Evolutionary conservation across 352 stramenopile genomes (phyloP), one percentile per base, ranked within the genome.

Genomic region (Phytophthora palmivora): DNA sequence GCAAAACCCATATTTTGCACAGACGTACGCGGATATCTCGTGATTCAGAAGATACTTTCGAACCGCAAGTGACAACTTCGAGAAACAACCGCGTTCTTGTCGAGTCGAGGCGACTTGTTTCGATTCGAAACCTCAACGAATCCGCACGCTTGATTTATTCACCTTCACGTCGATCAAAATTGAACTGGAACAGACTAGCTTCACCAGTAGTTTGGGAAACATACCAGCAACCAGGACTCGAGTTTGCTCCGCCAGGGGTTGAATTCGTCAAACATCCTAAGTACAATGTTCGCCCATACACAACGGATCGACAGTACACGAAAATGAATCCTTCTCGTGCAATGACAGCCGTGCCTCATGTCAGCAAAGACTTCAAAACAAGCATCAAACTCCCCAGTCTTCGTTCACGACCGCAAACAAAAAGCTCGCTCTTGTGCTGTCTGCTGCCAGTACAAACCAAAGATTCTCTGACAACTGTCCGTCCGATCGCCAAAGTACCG

Each of bases 401-500:
- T 0, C 26, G 15, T 5, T 32, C 58, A 0, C 54, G 22, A 19
- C 32, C 37, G 22, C 14, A 49, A 7, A 41, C 12, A 6, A 34
- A 48, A 4, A 22, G 26, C 26, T 38, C 46, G 4, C 47, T 80
- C 14, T 45, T 78, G 58, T 80, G 72, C 44, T 75, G 72, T 11
- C 37, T 80, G 28, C 49, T 80, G 15, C 68, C 72, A 8, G 21
- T 51, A 0, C 55, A 74, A 61, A 43, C 46, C 4, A 69, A 68
- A 42, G 44, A 4, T 48, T 41, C 39, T 12, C 24, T 42, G 14
- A 30, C 30, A 5, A 30, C 45, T 42, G 32, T 38, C 21, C 30
- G 32, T n/a, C 46, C 37, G 18, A 16, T 46, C 14, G 18, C 18
- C n/a, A n/a, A n/a, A n/a, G n/a, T n/a, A n/a, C n/a, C n/a, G n/a